Evolutionary conservation across 2,329 filamentous ascomycete species (phyloP).

Genomic region (Clonostachys chloroleuca): DNA sequence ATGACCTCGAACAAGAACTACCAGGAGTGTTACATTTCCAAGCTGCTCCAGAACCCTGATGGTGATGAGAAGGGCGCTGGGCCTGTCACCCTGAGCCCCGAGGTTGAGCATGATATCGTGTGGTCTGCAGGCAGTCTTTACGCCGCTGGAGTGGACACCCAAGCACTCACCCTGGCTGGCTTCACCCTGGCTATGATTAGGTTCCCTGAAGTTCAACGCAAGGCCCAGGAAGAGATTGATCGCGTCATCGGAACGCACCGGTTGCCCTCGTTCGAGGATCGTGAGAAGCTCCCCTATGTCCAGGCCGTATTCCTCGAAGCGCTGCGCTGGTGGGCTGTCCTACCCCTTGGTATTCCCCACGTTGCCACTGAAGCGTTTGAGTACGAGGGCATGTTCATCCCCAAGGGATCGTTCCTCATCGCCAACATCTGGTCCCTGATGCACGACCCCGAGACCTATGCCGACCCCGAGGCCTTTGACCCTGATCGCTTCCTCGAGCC

Average conservation of each 20-base stretch:
- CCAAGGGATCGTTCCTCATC: slow-evolving; percentile 15
- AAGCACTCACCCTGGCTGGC: slow-evolving; percentile 9
- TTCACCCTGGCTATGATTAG: slow-evolving; percentile 41
- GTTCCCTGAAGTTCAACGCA: slow-evolving; percentile 29
- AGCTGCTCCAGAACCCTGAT: slow-evolving; percentile 1
- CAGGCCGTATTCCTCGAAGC: slow-evolving; percentile 38
- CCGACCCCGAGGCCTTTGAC: slow-evolving; percentile 1
- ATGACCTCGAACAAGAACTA: slow-evolving; percentile 3
- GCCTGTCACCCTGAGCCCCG: slow-evolving; percentile 4
- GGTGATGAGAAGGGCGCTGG: not conserved
- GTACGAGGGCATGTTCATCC: slow-evolving; percentile 14
- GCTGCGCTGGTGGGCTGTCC: slow-evolving; percentile 37
- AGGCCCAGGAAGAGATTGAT: slow-evolving; percentile 29
- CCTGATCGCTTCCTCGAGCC: slow-evolving; percentile 2
- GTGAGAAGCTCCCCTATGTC: slow-evolving; percentile 35
- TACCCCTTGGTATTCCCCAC: slow-evolving; percentile 29
- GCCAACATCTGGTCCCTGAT: slow-evolving; percentile 15
- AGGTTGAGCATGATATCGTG: slow-evolving; percentile 4
- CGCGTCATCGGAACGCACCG: slow-evolving; percentile 30
- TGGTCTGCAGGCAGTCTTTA: slow-evolving; percentile 9
- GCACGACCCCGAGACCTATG: slow-evolving; percentile 3
- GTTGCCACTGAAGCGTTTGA: slow-evolving; percentile 20
- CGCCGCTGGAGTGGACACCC: slow-evolving; percentile 10
- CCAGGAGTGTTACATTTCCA: slow-evolving; percentile 7
- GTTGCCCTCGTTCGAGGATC: slow-evolving; percentile 32